Conservation (phyloP, 192 early-diverging fungal species). For the Umbelopsis ramanniana region DNA sequence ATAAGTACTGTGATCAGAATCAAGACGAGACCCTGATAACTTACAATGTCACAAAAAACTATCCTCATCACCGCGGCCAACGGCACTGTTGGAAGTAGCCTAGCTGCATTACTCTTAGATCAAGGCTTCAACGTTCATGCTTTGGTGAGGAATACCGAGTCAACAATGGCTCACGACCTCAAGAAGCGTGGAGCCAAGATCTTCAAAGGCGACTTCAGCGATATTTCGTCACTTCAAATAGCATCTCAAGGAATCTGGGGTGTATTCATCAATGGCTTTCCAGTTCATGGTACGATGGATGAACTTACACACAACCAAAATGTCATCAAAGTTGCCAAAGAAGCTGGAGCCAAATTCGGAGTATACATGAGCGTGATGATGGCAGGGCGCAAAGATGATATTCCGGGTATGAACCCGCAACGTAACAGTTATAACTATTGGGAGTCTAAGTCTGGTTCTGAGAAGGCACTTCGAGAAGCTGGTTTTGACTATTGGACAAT, state of each 20-base stretch:
- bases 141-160: background rate
- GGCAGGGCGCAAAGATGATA: background rate
- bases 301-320: background rate
- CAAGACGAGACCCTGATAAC: no score
- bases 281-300: slow-evolving; percentile 15
- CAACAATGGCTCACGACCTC: background rate
- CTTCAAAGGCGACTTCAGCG: slow-evolving; percentile 2
- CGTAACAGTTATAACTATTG: background rate
- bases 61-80: slow-evolving; percentile 1
- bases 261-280: slow-evolving; percentile 27
- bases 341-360: slow-evolving; percentile 13
- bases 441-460: background rate
- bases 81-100: background rate
- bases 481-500: slow-evolving; percentile 19
- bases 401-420: background rate
- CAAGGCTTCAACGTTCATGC: slow-evolving; percentile 8
- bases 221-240: background rate
- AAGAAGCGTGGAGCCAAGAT: background rate
- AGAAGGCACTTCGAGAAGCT: slow-evolving; percentile 5
- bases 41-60: background rate
- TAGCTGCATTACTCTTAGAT: background rate
- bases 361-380: background rate
- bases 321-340: background rate
- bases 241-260: slow-evolving; percentile 21
- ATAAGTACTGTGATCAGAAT: no score